phyloP scores from a whole-genome alignment of 2,329 filamentous ascomycete species.

The Nemania sp. region DNA sequence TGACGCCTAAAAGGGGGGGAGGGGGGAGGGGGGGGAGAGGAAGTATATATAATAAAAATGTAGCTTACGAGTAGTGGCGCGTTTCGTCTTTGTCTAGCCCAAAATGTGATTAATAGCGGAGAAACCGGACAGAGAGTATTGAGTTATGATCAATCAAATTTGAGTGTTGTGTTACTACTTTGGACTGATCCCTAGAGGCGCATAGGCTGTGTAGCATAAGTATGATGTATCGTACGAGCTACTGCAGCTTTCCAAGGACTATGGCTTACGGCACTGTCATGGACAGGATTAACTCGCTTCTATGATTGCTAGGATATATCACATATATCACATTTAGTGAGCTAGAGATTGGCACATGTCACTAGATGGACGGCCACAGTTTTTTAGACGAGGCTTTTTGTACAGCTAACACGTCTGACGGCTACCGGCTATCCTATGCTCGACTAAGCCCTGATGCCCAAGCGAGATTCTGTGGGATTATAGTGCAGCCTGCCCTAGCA shows the following conservation, averaged over 20 bases:
- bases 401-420: background rate
- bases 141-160: no score
- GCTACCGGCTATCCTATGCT: slow-evolving; percentile 6
- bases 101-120: no score
- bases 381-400: slow-evolving; percentile 6
- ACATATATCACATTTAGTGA: slow-evolving; percentile 10
- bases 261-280: slow-evolving; percentile 12
- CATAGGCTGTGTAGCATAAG: background rate
- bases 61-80: no score
- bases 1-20: no score
- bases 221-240: slow-evolving; percentile 13
- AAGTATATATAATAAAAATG: no score
- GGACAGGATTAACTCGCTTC: background rate
- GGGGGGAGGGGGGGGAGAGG: no score
- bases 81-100: no score
- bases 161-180: no score
- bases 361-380: slow-evolving; percentile 26
- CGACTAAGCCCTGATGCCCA: background rate
- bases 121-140: no score
- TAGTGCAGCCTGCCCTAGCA: slow-evolving; percentile 51
- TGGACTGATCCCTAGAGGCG: background rate
- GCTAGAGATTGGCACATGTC: slow-evolving; percentile 12
- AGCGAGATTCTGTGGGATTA: slow-evolving; percentile 20
- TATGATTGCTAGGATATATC: slow-evolving; percentile 13
- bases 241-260: slow-evolving; percentile 8